Evolutionary conservation across 1,284 basidiomycete species (phyloP).

Genomic region (Phellopilus nigrolimitatus): DNA sequence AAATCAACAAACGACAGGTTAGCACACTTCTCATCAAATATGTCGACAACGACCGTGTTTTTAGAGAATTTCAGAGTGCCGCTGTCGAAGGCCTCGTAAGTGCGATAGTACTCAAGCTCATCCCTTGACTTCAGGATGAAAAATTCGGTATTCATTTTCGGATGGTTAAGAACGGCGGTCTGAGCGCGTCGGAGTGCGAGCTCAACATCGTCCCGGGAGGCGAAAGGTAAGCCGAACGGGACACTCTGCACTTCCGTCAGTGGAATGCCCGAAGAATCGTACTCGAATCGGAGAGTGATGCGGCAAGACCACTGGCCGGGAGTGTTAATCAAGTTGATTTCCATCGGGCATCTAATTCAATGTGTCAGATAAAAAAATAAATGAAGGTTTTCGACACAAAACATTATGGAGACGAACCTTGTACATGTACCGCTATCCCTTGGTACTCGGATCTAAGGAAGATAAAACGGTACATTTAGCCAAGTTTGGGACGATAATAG

Average conservation of each 20-base stretch:
- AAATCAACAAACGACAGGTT: constrained; percentile 52
- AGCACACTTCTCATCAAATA: constrained; percentile 35
- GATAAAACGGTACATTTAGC: too few species aligned
- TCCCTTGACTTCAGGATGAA: constrained; percentile 23
- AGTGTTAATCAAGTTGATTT: constrained; percentile 23
- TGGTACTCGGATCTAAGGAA: too few species aligned
- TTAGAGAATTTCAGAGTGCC: constrained; percentile 25
- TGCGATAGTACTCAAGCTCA: constrained; percentile 20
- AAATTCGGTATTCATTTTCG: constrained; percentile 7
- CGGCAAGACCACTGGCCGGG: constrained; percentile 31
- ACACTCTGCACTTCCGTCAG: not conserved
- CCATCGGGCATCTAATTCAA: constrained; percentile 29
- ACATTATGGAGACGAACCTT: constrained; percentile 15
- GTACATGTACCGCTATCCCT: constrained; percentile 27
- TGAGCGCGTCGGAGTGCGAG: constrained; percentile 30
- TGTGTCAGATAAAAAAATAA: not conserved
- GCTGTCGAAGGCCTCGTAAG: constrained; percentile 16
- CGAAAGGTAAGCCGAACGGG: constrained; percentile 25
- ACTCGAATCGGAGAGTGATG: constrained; percentile 30
- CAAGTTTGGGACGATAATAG: too few species aligned
- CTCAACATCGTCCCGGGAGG: constrained; percentile 26
- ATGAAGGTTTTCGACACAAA: not conserved
- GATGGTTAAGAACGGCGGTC: constrained; percentile 28
- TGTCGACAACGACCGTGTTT: constrained; percentile 28
- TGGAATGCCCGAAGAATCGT: constrained; percentile 18